Evolutionary conservation across 495 filamentous ascomycete species (phyloP).

Genomic region (Aspergillus nidulans): DNA sequence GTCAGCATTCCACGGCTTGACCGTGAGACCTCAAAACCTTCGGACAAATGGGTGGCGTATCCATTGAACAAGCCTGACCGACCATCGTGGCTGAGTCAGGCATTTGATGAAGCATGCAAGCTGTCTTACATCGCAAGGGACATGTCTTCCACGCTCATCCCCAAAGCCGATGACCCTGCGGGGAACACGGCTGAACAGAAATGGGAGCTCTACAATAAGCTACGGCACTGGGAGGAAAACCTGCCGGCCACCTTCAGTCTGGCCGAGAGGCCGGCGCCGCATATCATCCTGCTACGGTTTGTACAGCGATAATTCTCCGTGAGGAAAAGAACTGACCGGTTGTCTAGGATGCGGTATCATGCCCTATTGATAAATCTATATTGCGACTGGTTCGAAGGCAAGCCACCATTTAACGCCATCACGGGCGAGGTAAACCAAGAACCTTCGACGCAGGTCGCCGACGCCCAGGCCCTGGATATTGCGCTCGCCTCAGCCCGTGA

Average conservation of each 20-base stretch:
- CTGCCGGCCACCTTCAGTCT: conserved; percentile 17
- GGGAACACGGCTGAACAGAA: conserved; percentile 10
- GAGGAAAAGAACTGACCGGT: not conserved
- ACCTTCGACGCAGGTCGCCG: not conserved
- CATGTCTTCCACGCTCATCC: conserved; percentile 15
- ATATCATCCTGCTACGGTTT: conserved; percentile 29
- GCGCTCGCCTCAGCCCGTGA: conserved; percentile 22
- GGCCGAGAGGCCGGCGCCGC: conserved; percentile 19
- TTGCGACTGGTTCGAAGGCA: conserved; percentile 15
- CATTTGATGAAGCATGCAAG: conserved; percentile 31
- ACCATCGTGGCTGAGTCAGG: conserved; percentile 21
- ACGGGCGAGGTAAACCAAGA: not conserved
- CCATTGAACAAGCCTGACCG: conserved; percentile 15
- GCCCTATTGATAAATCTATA: conserved; percentile 27
- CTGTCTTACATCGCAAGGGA: conserved; percentile 29
- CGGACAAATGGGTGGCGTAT: conserved; percentile 25
- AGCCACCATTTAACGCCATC: conserved; percentile 1
- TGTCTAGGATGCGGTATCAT: conserved; percentile 29
- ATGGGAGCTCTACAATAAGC: conserved; percentile 19
- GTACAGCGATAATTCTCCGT: not conserved
- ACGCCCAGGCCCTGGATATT: conserved; percentile 2
- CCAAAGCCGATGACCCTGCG: not conserved
- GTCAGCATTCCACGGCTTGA: conserved; percentile 20
- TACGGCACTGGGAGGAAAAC: conserved; percentile 20
- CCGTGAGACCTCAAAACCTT: conserved; percentile 1